Base-by-base conservation (phyloP, 352 stramenopile genomes). In the Thalassiosira gravida region DNA sequence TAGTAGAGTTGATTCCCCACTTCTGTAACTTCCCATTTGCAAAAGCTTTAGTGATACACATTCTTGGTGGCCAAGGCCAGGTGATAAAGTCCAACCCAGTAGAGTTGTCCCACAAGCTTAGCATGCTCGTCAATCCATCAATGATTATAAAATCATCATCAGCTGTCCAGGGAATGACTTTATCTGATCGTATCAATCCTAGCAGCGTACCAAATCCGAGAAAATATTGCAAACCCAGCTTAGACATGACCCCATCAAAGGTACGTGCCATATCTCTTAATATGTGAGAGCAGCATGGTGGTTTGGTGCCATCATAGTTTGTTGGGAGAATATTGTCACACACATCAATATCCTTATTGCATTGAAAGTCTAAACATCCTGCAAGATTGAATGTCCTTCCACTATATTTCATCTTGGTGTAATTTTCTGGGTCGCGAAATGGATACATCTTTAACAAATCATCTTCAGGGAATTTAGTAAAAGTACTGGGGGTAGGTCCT, bases 161-260 rank as follows among this genome's bases (percentile, higher is more conserved):
- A 0, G 42, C 22, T 14, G 42, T 58, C 61, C 61, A 68, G 14
- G 61, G 42, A 42, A 68, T 68, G 1, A 68, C 7, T 25, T 30
- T 58, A 49, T 68, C 61, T 7, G 42, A 49, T 32, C 59, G 39
- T 24, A 7, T 13, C 30, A 68, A 44, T 24, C 59, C 59, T 3
- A 68, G 22, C 16, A 68, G 47, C 18, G 32, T 68, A 9, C 61
- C 42, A 20, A 44, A 68, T 7, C 42, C 32, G 24, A 14, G 27
- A 47, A 58, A 29, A 30, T 68, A 68, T 24, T 68, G 20, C 8
- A 68, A 46, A 18, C 59, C 59, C 1, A 57, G n/a, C 2, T 2
- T 9, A 18, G 13, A 68, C 59, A 68, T 57, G 22, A 56, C 20
- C 7, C 29, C 61, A 68, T 68, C 61, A 42, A 68, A 68, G n/a